Percentiles rank a stretch among this genome's conserved stretches.
Conservation (phyloP, 2,329 filamentous ascomycete species). For the Cladosporium sp. region DNA sequence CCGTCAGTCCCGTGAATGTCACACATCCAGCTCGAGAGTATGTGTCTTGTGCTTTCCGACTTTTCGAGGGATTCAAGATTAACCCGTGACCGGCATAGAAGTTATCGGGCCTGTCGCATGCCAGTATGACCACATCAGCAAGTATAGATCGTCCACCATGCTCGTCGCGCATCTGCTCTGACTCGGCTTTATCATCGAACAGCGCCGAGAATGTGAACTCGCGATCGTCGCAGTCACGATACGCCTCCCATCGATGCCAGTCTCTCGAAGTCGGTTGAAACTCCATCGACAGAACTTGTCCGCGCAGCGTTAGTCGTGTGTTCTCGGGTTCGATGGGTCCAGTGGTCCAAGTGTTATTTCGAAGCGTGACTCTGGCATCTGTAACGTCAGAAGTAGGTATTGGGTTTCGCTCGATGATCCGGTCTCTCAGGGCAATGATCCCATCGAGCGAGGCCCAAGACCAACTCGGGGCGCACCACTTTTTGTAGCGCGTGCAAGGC, state of each 20-base stretch:
- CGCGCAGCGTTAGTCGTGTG: background rate
- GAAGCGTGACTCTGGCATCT: background rate
- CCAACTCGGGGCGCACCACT: background rate
- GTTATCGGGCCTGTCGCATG: background rate
- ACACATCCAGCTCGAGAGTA: background rate
- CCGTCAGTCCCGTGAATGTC: background rate
- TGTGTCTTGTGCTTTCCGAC: too few species aligned
- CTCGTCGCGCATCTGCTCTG: background rate
- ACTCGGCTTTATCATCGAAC: background rate
- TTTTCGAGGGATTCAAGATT: background rate
- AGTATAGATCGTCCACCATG: background rate
- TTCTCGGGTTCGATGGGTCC: background rate
- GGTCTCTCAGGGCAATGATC: background rate
- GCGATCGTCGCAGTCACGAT: background rate
- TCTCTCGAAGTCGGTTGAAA: background rate
- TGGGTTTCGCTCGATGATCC: background rate
- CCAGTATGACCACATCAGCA: background rate
- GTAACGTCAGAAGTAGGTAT: background rate
- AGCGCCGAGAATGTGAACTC: background rate
- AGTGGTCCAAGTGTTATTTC: background rate
- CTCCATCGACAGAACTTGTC: background rate
- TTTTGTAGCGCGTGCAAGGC: background rate
- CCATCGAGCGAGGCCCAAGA: background rate
- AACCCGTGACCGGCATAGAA: background rate
- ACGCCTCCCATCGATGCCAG: background rate